Evolutionary conservation across 768 basidiomycete genomes (phyloP), one percentile per base, ranked within the genome.

Genomic region (Trametes elegans): DNA sequence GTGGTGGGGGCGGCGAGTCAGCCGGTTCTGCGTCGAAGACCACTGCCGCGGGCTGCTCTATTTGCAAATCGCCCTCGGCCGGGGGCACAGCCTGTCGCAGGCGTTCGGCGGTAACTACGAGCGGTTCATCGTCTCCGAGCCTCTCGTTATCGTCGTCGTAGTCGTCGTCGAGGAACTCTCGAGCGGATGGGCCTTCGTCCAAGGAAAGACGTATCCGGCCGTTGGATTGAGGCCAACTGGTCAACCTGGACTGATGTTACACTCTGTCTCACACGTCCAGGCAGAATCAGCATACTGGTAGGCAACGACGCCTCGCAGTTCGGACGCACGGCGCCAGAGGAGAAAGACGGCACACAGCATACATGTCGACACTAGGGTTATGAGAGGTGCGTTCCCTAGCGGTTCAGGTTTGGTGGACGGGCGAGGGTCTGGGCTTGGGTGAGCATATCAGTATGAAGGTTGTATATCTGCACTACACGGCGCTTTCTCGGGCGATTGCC

Each of bases 121-220:
- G 49, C 11, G 63, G 62, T 28, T 70, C 66, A 32, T 60, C 58
- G 55, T 64, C 66, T 23, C 64, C 60, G 24, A 68, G 71, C 27
- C 76, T 68, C 29, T 76, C 79, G 11, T 80, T 55, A 21, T 62
- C 67, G 16, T 76, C 84, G 41, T 83, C 83, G 42, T 80, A 77
- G 28, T 81, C 82, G 53, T 83, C 81, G 32, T 76, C 78, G 43
- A 89, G 61, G 57, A 88, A 88, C 49, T 84, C 82, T 14, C 74
- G 72, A n/a, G 85, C 78, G n/a, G 86, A 76, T 11, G 87, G 87
- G 0, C 85, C 84, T 49, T 88, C 85, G 59, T 89, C 87, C 63
- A 81, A 76, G 42, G 85, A 87, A 19, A 89, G 74, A 8, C 87
- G 79, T 50, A 89, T 85, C 6, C 67, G 74, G 2, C 87, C 87